Conservation (phyloP, 1,139 yeast genomes). For the Taphrina populina region DNA sequence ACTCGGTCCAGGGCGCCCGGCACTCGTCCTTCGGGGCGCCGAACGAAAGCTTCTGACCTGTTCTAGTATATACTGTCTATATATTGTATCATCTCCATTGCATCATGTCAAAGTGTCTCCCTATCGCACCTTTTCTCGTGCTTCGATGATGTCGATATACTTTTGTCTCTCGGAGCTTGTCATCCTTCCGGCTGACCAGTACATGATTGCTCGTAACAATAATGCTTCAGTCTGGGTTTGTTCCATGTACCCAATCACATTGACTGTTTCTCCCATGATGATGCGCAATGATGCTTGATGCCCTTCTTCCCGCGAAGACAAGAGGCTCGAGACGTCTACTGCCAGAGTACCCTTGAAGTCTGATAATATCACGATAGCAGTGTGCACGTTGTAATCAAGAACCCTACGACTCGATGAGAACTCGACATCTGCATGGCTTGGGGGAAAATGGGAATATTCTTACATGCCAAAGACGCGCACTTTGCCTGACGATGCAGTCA, state of each 20-base stretch:
- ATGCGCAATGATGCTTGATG: not conserved
- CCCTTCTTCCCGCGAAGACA: not conserved
- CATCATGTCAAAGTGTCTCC: no score
- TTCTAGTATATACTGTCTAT: no score
- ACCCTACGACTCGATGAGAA: no score
- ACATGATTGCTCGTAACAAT: not conserved
- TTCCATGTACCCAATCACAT: conserved; percentile 14
- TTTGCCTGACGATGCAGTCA: not conserved
- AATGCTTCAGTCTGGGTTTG: not conserved
- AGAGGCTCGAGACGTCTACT: conserved; percentile 6
- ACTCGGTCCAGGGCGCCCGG: not conserved
- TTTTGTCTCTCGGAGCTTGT: not conserved
- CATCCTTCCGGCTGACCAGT: conserved; percentile 12
- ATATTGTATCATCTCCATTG: no score
- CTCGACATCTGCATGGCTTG: no score
- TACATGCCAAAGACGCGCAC: conserved; percentile 19
- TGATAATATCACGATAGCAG: conserved; percentile 3
- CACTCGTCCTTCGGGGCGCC: conserved; percentile 9
- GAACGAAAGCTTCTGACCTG: conserved; percentile 10
- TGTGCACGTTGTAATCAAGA: not conserved
- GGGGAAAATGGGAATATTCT: not conserved
- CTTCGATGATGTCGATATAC: not conserved
- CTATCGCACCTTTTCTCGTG: no score
- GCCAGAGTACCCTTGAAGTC: not conserved
- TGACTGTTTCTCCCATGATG: conserved; percentile 10